Base-by-base conservation (phyloP, 2,329 filamentous ascomycete species). In the Fusarium protoensiforme region DNA sequence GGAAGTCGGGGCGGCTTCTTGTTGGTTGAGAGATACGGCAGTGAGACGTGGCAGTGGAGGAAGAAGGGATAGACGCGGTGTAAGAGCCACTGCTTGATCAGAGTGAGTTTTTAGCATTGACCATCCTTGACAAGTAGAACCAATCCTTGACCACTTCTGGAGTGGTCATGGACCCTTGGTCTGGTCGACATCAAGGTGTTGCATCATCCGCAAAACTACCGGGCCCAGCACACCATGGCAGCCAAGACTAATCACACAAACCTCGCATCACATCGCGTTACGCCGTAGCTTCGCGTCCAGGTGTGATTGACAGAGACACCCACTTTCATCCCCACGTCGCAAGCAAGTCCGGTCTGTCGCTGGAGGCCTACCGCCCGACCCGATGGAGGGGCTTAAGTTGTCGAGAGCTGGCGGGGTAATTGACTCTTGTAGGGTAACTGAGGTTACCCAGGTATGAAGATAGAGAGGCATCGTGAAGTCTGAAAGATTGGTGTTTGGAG, bases 1-100 rank as follows among this genome's bases (percentile, higher is more conserved):
- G 71, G 71, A 73, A 73, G 70, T 73, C 71, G 71, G 71, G 54
- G 71, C 29, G 51, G 59, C 27, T 69, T 64, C 43, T 62, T 9
- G 14, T 56, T 56, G 54, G 53, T n/a, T 51, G 59, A 29, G 22
- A 14, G 22, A 56, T 29, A 60, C 13, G 51, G 35, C 27, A 18
- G 57, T 22, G 18, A 33, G 36, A 59, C 36, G 39, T 57, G 51
- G 51, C 48, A 39, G 46, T 51, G 46, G 33, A 36, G 33, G 33
- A 35, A 35, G 33, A 27, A 27, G 27, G 22, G 41, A 46, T 27
- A 46, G 41, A 51, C 27, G 27, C 10, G 24, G 46, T 51, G 46
- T 51, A 31, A 51, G 46, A 51, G 46, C 46, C 27, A 51, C 27
- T 51, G 18, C 24, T 29, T 51, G 41, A 46, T 60, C 48, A 18